Percentiles rank a stretch among this genome's conserved stretches.
Evolutionary conservation across 352 stramenopile genomes (phyloP).

Genomic region (Phytopythium litorale): DNA sequence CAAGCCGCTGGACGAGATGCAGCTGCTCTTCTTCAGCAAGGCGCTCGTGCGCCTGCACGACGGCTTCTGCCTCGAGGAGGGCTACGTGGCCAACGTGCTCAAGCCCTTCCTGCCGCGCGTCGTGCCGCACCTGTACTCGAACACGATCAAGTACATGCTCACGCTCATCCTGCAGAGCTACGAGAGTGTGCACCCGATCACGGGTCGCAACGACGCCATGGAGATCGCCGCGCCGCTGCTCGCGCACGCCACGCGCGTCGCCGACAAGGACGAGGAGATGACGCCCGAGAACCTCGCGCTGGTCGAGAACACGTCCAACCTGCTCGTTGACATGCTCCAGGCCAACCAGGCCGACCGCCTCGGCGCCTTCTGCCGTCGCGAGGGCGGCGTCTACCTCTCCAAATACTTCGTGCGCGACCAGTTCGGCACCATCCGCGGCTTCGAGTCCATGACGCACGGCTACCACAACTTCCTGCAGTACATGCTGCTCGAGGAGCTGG

Average conservation of each 20-base stretch:
- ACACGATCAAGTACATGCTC: constrained; percentile 90
- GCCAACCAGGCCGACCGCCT: constrained; percentile 84
- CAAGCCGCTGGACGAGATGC: constrained; percentile 79
- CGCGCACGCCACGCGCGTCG: constrained; percentile 39
- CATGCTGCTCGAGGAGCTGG: constrained; percentile 83
- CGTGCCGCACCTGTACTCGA: constrained; percentile 84
- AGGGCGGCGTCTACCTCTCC: constrained; percentile 78
- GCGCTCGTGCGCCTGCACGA: constrained; percentile 83
- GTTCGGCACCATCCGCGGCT: constrained; percentile 85
- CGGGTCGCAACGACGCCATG: constrained; percentile 84
- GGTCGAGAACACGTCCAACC: constrained; percentile 72
- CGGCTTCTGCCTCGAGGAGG: constrained; percentile 82
- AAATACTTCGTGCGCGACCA: constrained; percentile 90
- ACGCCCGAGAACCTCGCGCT: constrained; percentile 39
- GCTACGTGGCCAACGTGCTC: constrained; percentile 82
- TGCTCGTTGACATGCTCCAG: constrained; percentile 85
- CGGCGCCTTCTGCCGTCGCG: constrained; percentile 74
- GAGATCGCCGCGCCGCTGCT: constrained; percentile 73
- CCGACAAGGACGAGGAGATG: constrained; percentile 8
- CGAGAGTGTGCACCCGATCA: constrained; percentile 87
- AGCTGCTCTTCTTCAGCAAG: constrained; percentile 86
- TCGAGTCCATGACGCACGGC: constrained; percentile 85
- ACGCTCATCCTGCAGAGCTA: constrained; percentile 86
- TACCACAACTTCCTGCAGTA: constrained; percentile 90
- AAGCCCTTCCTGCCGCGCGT: constrained; percentile 68